Base-by-base conservation (phyloP, 2,329 filamentous ascomycete species). In the Fusarium luffae region DNA sequence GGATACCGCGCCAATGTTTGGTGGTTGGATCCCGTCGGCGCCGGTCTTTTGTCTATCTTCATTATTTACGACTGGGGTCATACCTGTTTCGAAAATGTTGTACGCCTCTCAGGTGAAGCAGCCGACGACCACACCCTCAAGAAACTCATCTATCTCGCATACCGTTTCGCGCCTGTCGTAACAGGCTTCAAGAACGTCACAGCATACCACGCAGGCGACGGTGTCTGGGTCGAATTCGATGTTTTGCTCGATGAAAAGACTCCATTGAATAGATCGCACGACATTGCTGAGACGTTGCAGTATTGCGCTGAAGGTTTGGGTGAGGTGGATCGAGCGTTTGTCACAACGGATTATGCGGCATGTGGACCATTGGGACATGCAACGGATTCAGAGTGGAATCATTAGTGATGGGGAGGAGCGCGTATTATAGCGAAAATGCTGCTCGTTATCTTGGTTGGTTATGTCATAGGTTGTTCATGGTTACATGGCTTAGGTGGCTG, bases 41-140 rank as follows among this genome's bases (percentile, higher is more conserved):
- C 89, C 5, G 85, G 86, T 0, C 72, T 91, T 0, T 81, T 92
- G 1, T 90, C 89, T 0, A 77, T 91, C 7, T 91, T 86, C 79
- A 90, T 92, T 76, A 91, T 92, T 70, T 88, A 86, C 77, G 90
- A 92, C 78, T 92, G 89, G 90, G 85, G 85, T 2, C 82, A 84
- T 47, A 91, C 89, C 2, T 78, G 71, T 32, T 78, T 79, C 30
- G 69, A 71, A 21, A 78, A 79, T 30, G 74, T 77, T 0, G 75
- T 75, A 1, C 72, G 75, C 0, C 77, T 79, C 1, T 78, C 77
- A 0, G 77, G 77, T 11, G 77, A 79, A 61, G 77, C 77, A 4
- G 77, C 74, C 3, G 71, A 74, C 30, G 71, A 76, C 21, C 63
- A 74, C 32, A 76, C 73, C 4, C 57, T 77, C 27, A 76, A 75